These are phyloP conservation scores for Leptosphaerulina australis DNA, from an alignment of 2,329 filamentous ascomycete genomes.

Conservation along the genomic window DNA sequence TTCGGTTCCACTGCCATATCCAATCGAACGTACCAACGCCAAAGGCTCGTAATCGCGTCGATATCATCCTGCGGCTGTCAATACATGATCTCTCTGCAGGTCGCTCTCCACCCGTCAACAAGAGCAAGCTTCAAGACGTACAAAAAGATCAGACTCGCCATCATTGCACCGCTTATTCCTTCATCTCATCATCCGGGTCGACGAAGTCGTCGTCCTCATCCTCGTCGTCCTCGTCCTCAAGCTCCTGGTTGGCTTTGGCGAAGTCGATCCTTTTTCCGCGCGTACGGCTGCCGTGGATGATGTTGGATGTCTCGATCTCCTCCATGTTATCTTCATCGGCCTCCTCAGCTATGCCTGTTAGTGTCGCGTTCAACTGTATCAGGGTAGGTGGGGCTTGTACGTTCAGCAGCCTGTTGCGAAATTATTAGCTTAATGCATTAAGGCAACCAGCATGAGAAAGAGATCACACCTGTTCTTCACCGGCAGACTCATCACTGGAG, in stretches of 20 bases:
- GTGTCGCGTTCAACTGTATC: conserved; percentile 1
- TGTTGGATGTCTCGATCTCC: conserved; percentile 89
- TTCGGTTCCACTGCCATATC: conserved; percentile 7
- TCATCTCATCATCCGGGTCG: conserved; percentile 72
- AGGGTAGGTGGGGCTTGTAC: conserved; percentile 30
- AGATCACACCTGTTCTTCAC: conserved; percentile 61
- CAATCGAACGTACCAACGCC: conserved; percentile 20
- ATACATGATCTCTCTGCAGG: neutral
- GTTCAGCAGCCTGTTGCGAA: conserved; percentile 40
- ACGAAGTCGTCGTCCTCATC: conserved; percentile 75
- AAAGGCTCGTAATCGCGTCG: conserved; percentile 29
- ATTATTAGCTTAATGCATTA: conserved; percentile 37
- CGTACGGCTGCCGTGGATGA: conserved; percentile 76
- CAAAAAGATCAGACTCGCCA: conserved; percentile 24
- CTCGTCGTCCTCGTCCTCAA: conserved; percentile 75
- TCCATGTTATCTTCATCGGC: conserved; percentile 83
- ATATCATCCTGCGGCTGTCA: conserved; percentile 23
- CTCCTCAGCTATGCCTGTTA: conserved; percentile 57
- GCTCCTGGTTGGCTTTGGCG: conserved; percentile 83
- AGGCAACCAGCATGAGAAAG: neutral
- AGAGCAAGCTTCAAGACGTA: conserved; percentile 19
- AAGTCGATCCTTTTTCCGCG: conserved; percentile 93
- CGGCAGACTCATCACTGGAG: conserved; percentile 71
- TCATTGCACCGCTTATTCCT: conserved; percentile 53
- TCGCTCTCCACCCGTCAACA: neutral